These are phyloP conservation scores for Pseudomassariella vexata DNA, from an alignment of 2,329 filamentous ascomycete species.

Conservation along the genomic window DNA sequence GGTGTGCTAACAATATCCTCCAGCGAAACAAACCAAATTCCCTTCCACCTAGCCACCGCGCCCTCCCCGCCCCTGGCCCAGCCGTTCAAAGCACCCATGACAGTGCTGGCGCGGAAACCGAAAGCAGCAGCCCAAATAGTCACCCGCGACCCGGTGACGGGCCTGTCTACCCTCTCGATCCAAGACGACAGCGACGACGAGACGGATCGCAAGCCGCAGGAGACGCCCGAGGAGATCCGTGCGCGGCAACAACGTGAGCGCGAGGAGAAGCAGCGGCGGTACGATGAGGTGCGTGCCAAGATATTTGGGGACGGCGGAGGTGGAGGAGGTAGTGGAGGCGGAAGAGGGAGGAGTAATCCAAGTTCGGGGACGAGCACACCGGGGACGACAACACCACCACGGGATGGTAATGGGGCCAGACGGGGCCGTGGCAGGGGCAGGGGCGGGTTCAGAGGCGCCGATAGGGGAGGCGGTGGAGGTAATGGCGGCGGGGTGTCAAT, in stretches of 20 bases:
- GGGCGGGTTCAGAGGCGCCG: conserved; percentile 34
- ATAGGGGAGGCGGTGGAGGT: conserved; percentile 23
- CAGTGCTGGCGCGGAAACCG: conserved; percentile 79
- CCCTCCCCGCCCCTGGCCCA: conserved; percentile 57
- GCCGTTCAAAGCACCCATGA: conserved; percentile 76
- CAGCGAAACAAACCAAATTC: too few species aligned
- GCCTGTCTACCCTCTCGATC: conserved; percentile 37
- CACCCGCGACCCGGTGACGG: conserved; percentile 48
- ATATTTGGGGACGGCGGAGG: conserved; percentile 59
- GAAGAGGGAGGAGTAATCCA: conserved; percentile 3
- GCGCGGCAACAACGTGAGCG: conserved; percentile 71
- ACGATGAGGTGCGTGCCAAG: conserved; percentile 82
- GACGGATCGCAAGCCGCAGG: conserved; percentile 51
- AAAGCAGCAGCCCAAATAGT: conserved; percentile 54
- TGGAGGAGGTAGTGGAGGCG: conserved; percentile 28
- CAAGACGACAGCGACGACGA: conserved; percentile 56
- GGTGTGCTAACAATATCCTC: too few species aligned
- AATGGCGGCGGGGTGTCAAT: conserved; percentile 12
- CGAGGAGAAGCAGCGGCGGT: conserved; percentile 85
- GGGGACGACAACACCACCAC: conserved; percentile 56
- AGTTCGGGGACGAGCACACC: conserved; percentile 55
- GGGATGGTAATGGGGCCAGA: conserved; percentile 36
- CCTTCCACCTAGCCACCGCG: conserved; percentile 62
- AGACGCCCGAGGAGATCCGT: conserved; percentile 70
- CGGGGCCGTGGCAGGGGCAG: conserved; percentile 43